These are phyloP conservation scores for Alternaria dauci DNA, from an alignment of 2,329 filamentous ascomycete genomes.

Conservation along the genomic window DNA sequence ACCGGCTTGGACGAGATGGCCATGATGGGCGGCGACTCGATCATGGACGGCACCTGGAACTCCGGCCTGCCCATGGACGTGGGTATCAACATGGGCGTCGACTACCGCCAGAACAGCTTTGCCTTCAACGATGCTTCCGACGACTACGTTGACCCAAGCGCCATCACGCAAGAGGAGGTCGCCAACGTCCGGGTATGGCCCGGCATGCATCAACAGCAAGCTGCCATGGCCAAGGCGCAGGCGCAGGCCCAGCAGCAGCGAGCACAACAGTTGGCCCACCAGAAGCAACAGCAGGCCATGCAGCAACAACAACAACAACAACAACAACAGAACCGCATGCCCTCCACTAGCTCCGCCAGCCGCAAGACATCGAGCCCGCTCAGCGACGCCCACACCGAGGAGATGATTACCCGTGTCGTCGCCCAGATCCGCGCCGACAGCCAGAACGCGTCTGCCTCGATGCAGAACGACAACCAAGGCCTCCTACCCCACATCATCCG, in stretches of 20 bases:
- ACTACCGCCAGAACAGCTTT: slow-evolving; percentile 63
- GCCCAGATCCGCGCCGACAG: slow-evolving; percentile 88
- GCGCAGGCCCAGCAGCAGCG: slow-evolving; percentile 50
- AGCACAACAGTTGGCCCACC: slow-evolving; percentile 53
- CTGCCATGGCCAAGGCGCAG: slow-evolving; percentile 61
- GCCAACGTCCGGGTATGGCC: slow-evolving; percentile 81
- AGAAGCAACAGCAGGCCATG: slow-evolving; percentile 52
- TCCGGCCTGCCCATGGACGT: slow-evolving; percentile 59
- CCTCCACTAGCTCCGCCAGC: slow-evolving; percentile 33
- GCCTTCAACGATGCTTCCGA: slow-evolving; percentile 63
- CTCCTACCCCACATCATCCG: slow-evolving; percentile 73
- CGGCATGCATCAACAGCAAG: slow-evolving; percentile 90
- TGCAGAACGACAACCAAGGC: slow-evolving; percentile 59
- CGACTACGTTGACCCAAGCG: slow-evolving; percentile 76
- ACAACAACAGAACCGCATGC: slow-evolving; percentile 42
- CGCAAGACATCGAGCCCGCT: slow-evolving; percentile 51
- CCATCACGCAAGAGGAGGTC: slow-evolving; percentile 70
- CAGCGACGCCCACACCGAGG: slow-evolving; percentile 67
- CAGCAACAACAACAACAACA: slow-evolving; percentile 51
- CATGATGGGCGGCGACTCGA: slow-evolving; percentile 58
- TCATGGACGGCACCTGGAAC: slow-evolving; percentile 66
- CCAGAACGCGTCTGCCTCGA: slow-evolving; percentile 57
- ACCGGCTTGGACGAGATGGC: slow-evolving; percentile 74
- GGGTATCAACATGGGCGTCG: slow-evolving; percentile 75
- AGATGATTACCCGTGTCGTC: slow-evolving; percentile 91